Percentiles rank a stretch among this genome's conserved stretches.
phyloP scores from a whole-genome alignment of 805 yeast species.

The Wickerhamiella australiensis region DNA sequence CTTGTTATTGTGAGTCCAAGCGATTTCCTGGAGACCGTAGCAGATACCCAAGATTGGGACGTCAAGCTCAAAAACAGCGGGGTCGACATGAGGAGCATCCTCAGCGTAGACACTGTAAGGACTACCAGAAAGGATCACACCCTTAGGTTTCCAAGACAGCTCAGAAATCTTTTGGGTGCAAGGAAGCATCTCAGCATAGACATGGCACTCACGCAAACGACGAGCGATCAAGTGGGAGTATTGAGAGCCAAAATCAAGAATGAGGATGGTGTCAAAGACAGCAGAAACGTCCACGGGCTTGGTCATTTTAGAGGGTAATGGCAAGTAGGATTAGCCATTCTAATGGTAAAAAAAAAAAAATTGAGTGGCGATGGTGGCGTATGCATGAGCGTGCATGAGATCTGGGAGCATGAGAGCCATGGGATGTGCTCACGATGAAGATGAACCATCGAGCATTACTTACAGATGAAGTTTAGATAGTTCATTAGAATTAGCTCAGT shows the following conservation, averaged over 20 bases:
- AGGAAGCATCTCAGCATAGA: constrained; percentile 98
- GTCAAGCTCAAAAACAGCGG: constrained; percentile 72
- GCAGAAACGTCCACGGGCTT: constrained; percentile 51
- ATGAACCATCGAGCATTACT: too few relatives aligned
- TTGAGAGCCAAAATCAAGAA: constrained; percentile 96
- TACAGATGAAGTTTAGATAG: too few relatives aligned
- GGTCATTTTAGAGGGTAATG: constrained; percentile 3
- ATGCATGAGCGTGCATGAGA: not conserved
- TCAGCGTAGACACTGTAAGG: constrained; percentile 95
- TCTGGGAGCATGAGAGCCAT: not conserved
- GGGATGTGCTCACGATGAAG: not conserved
- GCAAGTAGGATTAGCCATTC: not conserved
- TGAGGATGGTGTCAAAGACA: constrained; percentile 92
- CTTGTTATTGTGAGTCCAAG: constrained; percentile 85
- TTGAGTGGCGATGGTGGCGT: constrained; percentile 2
- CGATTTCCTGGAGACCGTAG: constrained; percentile 98
- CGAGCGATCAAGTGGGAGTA: constrained; percentile 94
- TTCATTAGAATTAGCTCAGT: too few relatives aligned
- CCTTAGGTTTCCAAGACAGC: constrained; percentile 87
- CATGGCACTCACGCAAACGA: constrained; percentile 93
- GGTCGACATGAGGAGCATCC: constrained; percentile 97
- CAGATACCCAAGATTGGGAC: constrained; percentile 97
- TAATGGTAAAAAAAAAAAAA: not conserved
- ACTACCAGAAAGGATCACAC: constrained; percentile 91
- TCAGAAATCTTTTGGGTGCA: constrained; percentile 96